Evolutionary conservation across 257 asterid genomes (phyloP), one percentile per base, ranked within the genome.

Genomic region (Solanum arcanum): DNA sequence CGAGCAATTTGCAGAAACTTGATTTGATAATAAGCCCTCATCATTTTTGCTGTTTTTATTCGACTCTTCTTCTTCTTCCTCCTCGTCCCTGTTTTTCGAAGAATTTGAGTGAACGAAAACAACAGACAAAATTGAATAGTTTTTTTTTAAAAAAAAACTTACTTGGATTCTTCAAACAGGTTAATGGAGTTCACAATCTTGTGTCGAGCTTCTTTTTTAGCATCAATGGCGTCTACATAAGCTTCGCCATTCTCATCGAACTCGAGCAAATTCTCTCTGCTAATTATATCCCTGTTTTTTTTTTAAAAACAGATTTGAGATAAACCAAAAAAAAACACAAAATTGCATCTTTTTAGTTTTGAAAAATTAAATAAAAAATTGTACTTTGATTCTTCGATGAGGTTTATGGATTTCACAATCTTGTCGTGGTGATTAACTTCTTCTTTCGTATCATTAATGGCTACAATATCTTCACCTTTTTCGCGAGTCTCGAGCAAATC

Each of bases 311-410:
- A 52, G 62, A 52, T 18, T 0, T 52, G n/a, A 52, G 62, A 52
- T 52, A 15, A 15, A 23, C 10, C 18, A 52, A 18, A 18, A 52
- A 18, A 18, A 52, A 16, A 52, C 3, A 16, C 60, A 52, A 52
- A 18, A 52, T 52, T 52, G 62, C 62, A 18, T 18, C 18, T 52
- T 52, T 21, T 6, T 52, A 18, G 15, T 14, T 29, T 69, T 31
- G 10, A 15, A 52, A 62, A 33, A 37, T 7, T 42, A 42, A 7
- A 52, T 42, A 15, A 15, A 20, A 27, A 52, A 52, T 18, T 91
- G 89, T 91, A 91, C 94, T 86, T 59, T 16, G 91, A 88, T 49
- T 90, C 86, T 69, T 88, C 60, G 47, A 69, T 23, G 49, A 70
- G 74, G 47, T 89, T 86, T 9, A 52, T 76, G 56, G 88, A 16